Percentiles rank a stretch among this genome's conserved stretches.
These are phyloP conservation scores for Phytophthora hibernalis DNA, from an alignment of 352 stramenopile genomes.

Conservation along the genomic window DNA sequence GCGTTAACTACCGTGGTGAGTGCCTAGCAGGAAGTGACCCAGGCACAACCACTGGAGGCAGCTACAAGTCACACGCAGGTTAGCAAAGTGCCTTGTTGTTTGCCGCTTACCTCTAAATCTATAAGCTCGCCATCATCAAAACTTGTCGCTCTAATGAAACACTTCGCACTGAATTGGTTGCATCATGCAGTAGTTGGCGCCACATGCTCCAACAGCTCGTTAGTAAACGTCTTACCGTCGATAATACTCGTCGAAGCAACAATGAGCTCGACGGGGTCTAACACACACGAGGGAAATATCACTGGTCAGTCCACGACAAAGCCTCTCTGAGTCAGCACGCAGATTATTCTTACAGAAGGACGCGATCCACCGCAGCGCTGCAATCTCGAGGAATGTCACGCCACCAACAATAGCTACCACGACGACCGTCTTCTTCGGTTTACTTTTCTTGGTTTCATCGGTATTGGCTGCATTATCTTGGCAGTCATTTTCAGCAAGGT, in stretches of 20 bases:
- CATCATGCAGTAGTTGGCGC: conserved; percentile 36
- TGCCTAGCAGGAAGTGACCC: conserved; percentile 65
- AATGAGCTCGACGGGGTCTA: conserved; percentile 72
- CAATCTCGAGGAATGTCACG: conserved; percentile 76
- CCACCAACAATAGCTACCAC: conserved; percentile 77
- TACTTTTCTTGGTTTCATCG: conserved; percentile 23
- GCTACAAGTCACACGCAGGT: conserved; percentile 65
- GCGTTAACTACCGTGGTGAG: conserved; percentile 81
- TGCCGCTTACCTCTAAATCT: conserved; percentile 13
- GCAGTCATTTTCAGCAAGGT: conserved; percentile 30
- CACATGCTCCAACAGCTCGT: conserved; percentile 57
- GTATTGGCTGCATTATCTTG: conserved; percentile 4
- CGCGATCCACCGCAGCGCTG: conserved; percentile 74
- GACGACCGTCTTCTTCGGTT: conserved; percentile 52
- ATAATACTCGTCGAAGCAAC: conserved; percentile 65
- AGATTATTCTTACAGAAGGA: conserved; percentile 57
- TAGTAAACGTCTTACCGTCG: conserved; percentile 63
- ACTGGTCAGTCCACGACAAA: conserved; percentile 15
- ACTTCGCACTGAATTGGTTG: not conserved
- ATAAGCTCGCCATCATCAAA: conserved; percentile 5
- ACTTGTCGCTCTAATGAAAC: not conserved
- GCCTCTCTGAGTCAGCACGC: not conserved
- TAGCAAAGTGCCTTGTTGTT: conserved; percentile 5
- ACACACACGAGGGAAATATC: conserved; percentile 1
- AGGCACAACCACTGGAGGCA: conserved; percentile 66